phyloP scores from a whole-genome alignment of 2,329 filamentous ascomycete species.

The Aspergillus hortae region DNA sequence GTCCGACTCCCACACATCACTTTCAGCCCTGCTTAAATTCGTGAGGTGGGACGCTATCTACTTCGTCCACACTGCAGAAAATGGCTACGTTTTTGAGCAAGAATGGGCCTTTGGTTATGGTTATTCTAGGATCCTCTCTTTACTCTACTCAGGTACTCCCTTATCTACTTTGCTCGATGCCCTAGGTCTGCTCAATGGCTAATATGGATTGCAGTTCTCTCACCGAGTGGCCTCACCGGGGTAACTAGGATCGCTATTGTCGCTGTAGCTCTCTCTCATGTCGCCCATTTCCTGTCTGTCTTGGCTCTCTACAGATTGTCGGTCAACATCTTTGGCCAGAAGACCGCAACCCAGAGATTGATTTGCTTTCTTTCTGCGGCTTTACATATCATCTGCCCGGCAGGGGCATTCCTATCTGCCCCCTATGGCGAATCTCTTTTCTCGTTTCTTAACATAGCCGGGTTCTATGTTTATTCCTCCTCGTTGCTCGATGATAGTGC shows the following conservation, averaged over 20 bases:
- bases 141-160: constrained; percentile 32
- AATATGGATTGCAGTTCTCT: constrained; percentile 20
- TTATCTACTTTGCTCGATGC: neutral
- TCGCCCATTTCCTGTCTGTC: constrained; percentile 73
- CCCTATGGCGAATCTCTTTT: constrained; percentile 81
- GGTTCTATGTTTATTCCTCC: constrained; percentile 65
- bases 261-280: constrained; percentile 65
- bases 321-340: constrained; percentile 48
- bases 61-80: constrained; percentile 51
- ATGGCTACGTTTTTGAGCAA: constrained; percentile 59
- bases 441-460: constrained; percentile 71
- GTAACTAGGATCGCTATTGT: constrained; percentile 40
- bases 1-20: constrained; percentile 8
- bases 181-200: constrained; percentile 4
- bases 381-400: constrained; percentile 81
- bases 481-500: constrained; percentile 30
- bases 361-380: constrained; percentile 60
- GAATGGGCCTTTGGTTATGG: constrained; percentile 64
- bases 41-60: constrained; percentile 63
- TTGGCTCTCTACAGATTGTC: constrained; percentile 68
- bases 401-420: constrained; percentile 82
- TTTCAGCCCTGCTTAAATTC: constrained; percentile 41
- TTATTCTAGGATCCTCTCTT: constrained; percentile 45
- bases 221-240: constrained; percentile 16
- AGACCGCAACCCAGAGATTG: constrained; percentile 26